Evolutionary conservation across 2,329 filamentous ascomycete species (phyloP).

Genomic region (Pseudogymnoascus sp.): DNA sequence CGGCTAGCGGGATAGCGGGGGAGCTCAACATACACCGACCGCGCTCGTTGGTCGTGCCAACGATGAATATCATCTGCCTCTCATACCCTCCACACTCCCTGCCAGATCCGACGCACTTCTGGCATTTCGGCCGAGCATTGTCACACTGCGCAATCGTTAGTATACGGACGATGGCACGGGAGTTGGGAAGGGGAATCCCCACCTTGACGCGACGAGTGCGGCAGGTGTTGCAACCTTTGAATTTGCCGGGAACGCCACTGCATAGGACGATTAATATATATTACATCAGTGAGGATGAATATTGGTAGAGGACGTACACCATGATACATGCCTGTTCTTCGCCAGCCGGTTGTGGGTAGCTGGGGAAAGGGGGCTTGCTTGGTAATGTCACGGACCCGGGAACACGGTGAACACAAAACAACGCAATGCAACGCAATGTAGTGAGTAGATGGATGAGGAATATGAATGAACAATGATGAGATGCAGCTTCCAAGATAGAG

Average conservation of each 20-base stretch:
- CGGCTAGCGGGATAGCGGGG: background rate
- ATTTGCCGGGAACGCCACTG: slow-evolving; percentile 55
- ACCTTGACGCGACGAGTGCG: slow-evolving; percentile 51
- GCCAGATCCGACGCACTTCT: slow-evolving; percentile 50
- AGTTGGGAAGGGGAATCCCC: slow-evolving; percentile 19
- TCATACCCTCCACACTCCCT: slow-evolving; percentile 55
- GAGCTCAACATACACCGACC: slow-evolving; percentile 8
- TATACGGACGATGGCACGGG: background rate
- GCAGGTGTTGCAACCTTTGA: slow-evolving; percentile 57
- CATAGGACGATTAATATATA: slow-evolving; percentile 32
- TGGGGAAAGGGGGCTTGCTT: background rate
- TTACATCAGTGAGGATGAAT: background rate
- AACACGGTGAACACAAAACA: background rate
- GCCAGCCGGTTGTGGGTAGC: background rate
- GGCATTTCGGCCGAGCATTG: slow-evolving; percentile 51
- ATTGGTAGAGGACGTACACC: slow-evolving; percentile 5
- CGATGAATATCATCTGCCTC: slow-evolving; percentile 55
- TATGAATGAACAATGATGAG: background rate
- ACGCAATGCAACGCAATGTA: background rate
- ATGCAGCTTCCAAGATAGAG: background rate
- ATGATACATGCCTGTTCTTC: slow-evolving; percentile 4
- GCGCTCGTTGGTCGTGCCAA: slow-evolving; percentile 35
- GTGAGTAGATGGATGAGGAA: background rate
- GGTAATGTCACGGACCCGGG: background rate
- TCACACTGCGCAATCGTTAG: slow-evolving; percentile 41